A percentile compares a stretch with the other conserved stretches of the same genome.
Conservation (phyloP, 1,284 basidiomycete genomes). For the Boletus calvinii region DNA sequence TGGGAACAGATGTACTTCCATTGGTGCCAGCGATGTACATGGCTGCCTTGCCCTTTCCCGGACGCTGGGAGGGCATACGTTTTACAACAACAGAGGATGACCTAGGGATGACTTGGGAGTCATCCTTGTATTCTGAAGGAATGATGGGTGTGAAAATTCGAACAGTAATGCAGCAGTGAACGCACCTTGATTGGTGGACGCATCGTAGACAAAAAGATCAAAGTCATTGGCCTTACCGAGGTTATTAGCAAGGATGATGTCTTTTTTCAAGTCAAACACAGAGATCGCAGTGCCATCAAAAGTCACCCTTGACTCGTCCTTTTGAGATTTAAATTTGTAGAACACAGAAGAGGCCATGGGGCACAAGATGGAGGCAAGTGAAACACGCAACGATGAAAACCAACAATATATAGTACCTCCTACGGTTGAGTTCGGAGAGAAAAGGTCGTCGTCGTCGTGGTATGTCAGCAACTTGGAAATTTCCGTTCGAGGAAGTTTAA, state of each 20-base stretch:
- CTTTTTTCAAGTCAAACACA: constrained; percentile 98
- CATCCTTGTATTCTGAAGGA: constrained; percentile 84
- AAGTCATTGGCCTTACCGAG: constrained; percentile 97
- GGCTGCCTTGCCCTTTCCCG: constrained; percentile 91
- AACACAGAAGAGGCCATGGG: constrained; percentile 92
- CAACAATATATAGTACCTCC: constrained; percentile 27
- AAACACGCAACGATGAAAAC: constrained; percentile 17
- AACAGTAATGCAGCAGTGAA: constrained; percentile 34
- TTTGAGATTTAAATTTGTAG: constrained; percentile 97
- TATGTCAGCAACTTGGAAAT: constrained; percentile 9
- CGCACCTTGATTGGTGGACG: constrained; percentile 81
- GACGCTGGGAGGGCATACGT: constrained; percentile 79
- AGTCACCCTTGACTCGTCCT: constrained; percentile 90
- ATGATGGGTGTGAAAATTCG: neutral
- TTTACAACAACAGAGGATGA: constrained; percentile 94
- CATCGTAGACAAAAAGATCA: constrained; percentile 87
- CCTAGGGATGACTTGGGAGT: constrained; percentile 87
- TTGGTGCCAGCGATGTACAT: constrained; percentile 75
- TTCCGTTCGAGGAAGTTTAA: constrained; percentile 4
- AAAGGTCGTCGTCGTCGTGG: constrained; percentile 20
- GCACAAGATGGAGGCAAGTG: constrained; percentile 14
- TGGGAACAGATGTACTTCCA: constrained; percentile 41
- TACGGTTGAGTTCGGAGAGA: constrained; percentile 10
- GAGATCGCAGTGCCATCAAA: constrained; percentile 99
- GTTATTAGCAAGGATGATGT: constrained; percentile 95